phyloP scores from a whole-genome alignment of 1,284 basidiomycete species.

The Ganoderma meredithae region DNA sequence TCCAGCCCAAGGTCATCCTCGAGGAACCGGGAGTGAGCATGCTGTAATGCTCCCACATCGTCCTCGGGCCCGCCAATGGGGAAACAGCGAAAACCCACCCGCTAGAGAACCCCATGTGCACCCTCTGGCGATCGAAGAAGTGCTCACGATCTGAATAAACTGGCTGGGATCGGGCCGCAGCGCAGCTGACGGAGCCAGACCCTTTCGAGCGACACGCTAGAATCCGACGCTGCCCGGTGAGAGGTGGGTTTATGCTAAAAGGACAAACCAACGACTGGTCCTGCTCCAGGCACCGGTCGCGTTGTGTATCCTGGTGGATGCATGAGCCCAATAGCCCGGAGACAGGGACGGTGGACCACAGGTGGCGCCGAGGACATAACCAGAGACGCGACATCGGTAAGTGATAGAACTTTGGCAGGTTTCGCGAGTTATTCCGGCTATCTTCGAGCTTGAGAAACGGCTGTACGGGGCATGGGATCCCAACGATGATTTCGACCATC shows the following conservation, averaged over 20 bases:
- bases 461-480: background rate
- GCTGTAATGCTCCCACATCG: background rate
- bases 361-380: background rate
- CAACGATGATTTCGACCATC: background rate
- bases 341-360: background rate
- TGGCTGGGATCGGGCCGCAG: background rate
- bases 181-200: background rate
- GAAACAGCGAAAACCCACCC: background rate
- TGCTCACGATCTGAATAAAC: background rate
- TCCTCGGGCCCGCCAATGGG: constrained; percentile 1
- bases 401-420: background rate
- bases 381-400: background rate
- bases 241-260: background rate
- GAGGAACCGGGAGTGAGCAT: background rate
- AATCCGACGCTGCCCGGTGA: background rate
- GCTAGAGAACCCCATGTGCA: background rate
- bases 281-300: background rate
- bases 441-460: background rate
- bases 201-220: background rate
- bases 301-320: constrained; percentile 5
- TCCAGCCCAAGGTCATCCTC: background rate
- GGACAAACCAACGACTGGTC: background rate
- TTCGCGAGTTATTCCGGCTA: background rate
- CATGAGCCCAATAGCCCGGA: background rate
- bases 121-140: background rate